Percentiles rank a stretch among this genome's conserved stretches.
These are phyloP conservation scores for Moesziomyces sp. DNA, from an alignment of 1,284 basidiomycete genomes.

Conservation along the genomic window DNA sequence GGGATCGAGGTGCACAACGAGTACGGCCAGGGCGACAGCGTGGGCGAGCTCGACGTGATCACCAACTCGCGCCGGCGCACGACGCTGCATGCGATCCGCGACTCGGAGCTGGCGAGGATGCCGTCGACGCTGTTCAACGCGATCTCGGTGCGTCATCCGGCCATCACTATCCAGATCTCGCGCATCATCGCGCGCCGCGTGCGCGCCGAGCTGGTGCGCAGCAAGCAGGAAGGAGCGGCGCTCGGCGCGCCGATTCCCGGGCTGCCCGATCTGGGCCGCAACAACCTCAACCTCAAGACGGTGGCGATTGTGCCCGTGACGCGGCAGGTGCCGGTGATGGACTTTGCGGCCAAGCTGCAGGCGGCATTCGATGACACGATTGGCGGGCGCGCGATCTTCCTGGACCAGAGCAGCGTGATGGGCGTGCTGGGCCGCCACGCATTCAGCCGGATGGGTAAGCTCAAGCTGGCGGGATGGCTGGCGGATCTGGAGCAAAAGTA, in stretches of 20 bases:
- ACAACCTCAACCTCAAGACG: slow-evolving; percentile 92
- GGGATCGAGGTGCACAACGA: slow-evolving; percentile 85
- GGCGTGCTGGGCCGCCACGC: slow-evolving; percentile 64
- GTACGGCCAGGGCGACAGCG: slow-evolving; percentile 84
- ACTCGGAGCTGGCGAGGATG: slow-evolving; percentile 97
- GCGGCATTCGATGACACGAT: slow-evolving; percentile 62
- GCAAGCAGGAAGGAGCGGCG: slow-evolving; percentile 44
- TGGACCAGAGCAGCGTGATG: slow-evolving; percentile 66
- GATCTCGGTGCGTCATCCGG: slow-evolving; percentile 81
- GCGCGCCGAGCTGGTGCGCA: slow-evolving; percentile 75
- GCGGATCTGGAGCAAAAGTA: slow-evolving; percentile 65
- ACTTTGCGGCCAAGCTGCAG: slow-evolving; percentile 64
- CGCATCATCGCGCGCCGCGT: slow-evolving; percentile 93
- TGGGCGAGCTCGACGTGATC: slow-evolving; percentile 92
- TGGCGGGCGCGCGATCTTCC: slow-evolving; percentile 58
- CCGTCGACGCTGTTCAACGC: slow-evolving; percentile 98
- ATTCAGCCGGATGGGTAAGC: slow-evolving; percentile 67
- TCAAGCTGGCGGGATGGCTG: slow-evolving; percentile 67
- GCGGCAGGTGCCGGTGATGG: slow-evolving; percentile 62
- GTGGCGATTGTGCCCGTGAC: slow-evolving; percentile 81
- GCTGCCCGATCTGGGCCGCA: slow-evolving; percentile 72
- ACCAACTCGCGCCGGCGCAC: slow-evolving; percentile 87
- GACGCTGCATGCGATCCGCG: slow-evolving; percentile 96
- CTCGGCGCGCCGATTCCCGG: slow-evolving; percentile 55
- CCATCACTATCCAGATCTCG: slow-evolving; percentile 93